Conservation (phyloP, 331 rosid genomes). For the Stylosanthes scabra region DNA sequence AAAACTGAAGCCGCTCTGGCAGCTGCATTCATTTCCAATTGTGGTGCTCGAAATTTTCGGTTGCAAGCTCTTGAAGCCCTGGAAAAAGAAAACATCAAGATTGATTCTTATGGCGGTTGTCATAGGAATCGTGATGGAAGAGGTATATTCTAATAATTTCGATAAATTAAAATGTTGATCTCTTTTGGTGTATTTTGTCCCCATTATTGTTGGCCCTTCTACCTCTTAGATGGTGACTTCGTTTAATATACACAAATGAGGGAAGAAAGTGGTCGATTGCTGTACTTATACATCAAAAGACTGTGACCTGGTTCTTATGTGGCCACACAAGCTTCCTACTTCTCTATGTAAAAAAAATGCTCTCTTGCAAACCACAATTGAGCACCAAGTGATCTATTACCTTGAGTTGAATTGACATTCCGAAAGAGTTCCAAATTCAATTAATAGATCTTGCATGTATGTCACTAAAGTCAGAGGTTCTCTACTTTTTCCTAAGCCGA, state of each 20-base stretch:
- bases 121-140: slow-evolving; percentile 85
- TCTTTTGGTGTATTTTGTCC: neutral
- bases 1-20: slow-evolving; percentile 90
- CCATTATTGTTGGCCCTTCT: slow-evolving; percentile 12
- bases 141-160: slow-evolving; percentile 53
- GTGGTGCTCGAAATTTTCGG: slow-evolving; percentile 96
- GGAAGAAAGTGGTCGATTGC: slow-evolving; percentile 21
- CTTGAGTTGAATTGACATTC: slow-evolving; percentile 12
- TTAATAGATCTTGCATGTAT: slow-evolving; percentile 10
- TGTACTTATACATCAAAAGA: slow-evolving; percentile 19
- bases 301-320: slow-evolving; percentile 3
- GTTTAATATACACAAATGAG: slow-evolving; percentile 4
- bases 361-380: slow-evolving; percentile 27
- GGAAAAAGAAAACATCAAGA: slow-evolving; percentile 60
- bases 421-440: neutral
- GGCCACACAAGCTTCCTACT: slow-evolving; percentile 15
- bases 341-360: slow-evolving; percentile 7
- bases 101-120: slow-evolving; percentile 96
- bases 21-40: slow-evolving; percentile 97
- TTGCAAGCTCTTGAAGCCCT: slow-evolving; percentile 94
- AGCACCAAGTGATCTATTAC: neutral
- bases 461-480: slow-evolving; percentile 17
- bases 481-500: neutral
- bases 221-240: slow-evolving; percentile 23
- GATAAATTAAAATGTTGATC: slow-evolving; percentile 16